Evolutionary conservation across 768 basidiomycete genomes (phyloP), one percentile per base, ranked within the genome.

Genomic region (Artomyces pyxidatus): DNA sequence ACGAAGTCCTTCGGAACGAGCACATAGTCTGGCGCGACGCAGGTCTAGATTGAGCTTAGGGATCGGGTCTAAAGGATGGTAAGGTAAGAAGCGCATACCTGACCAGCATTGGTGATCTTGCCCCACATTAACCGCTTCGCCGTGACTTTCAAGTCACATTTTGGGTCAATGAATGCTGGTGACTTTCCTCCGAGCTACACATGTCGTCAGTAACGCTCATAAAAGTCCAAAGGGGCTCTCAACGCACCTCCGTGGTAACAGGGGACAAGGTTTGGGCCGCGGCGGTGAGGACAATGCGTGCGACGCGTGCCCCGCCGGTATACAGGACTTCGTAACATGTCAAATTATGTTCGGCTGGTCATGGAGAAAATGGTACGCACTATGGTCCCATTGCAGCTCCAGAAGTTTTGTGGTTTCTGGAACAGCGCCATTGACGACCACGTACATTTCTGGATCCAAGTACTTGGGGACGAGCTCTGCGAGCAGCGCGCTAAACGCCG

Each of bases 231-330:
- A 45, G 3, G 32, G 27, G 25, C 16, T 8, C 12, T 7, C 2
- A 6, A 55, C 67, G 7, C 27, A 78, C 69, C 69, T 82, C 81
- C 32, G 77, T 69, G 27, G 76, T 71, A 38, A 86, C 68, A 0
- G 88, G 87, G 0, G 87, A 85, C 6, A 92, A 62, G 47, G 78
- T 75, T 63, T 90, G 82, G 2, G 84, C 88, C 8, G 90, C 90
- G 0, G 88, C 88, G 0, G 72, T 62, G 1, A 83, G 76, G 9
- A 93, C 75, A 37, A 93, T 74, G 53, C 65, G 75, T 0, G 74
- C 89, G 6, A 91, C 77, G 22, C 77, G 73, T 3, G 71, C 73
- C 23, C 71, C 69, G 41, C 71, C 69, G 7, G 85, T 88, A 63
- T 83, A 88, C 35, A 83, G 58, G 49, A 83, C 78, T 81, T 50